Base-by-base conservation (phyloP, 2,329 filamentous ascomycete species). In the Colletotrichum endophyticum region DNA sequence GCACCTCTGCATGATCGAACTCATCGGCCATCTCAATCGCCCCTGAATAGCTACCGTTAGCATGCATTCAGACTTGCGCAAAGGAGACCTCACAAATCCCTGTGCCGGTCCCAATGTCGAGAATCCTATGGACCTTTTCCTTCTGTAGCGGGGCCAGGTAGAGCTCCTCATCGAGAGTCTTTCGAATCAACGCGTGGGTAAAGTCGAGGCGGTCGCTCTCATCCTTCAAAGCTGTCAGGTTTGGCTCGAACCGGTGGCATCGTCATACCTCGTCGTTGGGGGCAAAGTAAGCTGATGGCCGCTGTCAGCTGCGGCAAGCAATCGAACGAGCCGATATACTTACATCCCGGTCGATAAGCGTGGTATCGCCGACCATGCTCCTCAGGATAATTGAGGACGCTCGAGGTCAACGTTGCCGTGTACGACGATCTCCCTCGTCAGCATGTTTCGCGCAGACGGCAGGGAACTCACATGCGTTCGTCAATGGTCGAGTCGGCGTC, bases 101-200 rank as follows among this genome's bases (percentile, higher is more conserved):
- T 1, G 91, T 92, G 19, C 92, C 92, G 8, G 90, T 92, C 63
- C 91, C 90, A 13, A 92, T 84, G 78, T 92, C 91, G 16, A 92
- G 84, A 22, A 92, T 88, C n/a, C 85, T 85, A 19, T 77, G 63
- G 3, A 66, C 27, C 28, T 72, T 77, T 2, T 36, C 34, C 32
- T 44, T 27, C 9, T 75, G 63, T 12, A 77, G 3, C 30, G 75
- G 75, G 7, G 75, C 75, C 9, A 72, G 16, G 30, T 72, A 75
- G n/a, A 75, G 72, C 25, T 68, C 49, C 1, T 32, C 59, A 5
- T 57, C 49, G 5, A 70, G 28, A 5, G 53, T 34, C 16, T 72
- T 72, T 15, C 53, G 62, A 27, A 75, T 72, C 4, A 74, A 28
- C 13, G 57, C 36, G 30, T 77, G 72, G 16, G 53, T 57, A 36